Conservation (phyloP, 129 eudicot genomes). For the Gnaphalium uliginosum region DNA sequence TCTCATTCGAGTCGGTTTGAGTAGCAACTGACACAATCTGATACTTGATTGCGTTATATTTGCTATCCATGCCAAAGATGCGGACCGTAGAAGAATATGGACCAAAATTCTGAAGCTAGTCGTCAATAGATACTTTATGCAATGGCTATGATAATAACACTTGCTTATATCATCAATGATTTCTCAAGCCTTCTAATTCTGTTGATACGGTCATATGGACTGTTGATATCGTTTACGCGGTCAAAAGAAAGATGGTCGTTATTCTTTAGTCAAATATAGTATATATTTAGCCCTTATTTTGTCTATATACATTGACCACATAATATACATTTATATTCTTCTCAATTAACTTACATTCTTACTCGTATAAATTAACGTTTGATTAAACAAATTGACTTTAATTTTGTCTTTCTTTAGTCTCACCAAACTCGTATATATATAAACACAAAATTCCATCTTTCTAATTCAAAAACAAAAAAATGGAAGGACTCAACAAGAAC, state of each 20-base stretch:
- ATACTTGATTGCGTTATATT: no score
- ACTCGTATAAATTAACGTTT: neutral
- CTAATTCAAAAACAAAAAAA: neutral
- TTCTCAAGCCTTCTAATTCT: no score
- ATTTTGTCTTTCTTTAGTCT: neutral
- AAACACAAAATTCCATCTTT: slow-evolving; percentile 5
- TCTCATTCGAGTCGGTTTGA: no score
- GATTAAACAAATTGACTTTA: neutral
- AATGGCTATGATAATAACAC: no score
- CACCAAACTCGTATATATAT: neutral
- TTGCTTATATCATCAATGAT: no score
- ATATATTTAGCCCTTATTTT: neutral
- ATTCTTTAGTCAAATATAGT: no score
- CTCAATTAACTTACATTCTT: neutral
- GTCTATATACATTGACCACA: neutral
- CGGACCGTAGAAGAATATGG: no score
- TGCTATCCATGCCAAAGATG: no score
- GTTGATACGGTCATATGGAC: neutral
- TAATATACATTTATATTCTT: neutral
- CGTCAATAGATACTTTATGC: no score
- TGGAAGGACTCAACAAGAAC: slow-evolving; percentile 31
- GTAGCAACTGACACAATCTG: no score
- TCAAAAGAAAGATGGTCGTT: no score
- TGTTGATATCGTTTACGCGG: neutral
- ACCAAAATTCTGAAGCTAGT: no score